Evolutionary conservation across 331 rosid genomes (phyloP).

Genomic region (Telfairia occidentalis): DNA sequence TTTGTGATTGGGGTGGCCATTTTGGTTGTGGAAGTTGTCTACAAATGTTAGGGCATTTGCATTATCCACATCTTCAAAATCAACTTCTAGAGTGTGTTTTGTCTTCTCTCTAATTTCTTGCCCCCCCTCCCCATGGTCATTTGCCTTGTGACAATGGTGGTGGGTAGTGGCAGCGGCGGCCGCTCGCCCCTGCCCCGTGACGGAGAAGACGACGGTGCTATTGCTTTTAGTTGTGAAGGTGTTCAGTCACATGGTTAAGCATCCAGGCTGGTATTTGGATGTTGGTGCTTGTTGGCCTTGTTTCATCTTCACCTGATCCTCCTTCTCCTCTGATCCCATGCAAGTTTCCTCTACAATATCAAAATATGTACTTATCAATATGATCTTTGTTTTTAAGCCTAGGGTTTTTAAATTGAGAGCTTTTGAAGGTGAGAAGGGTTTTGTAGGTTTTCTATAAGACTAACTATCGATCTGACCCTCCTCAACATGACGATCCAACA

Average conservation of each 20-base stretch:
- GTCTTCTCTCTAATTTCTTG: neutral
- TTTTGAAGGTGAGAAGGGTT: neutral
- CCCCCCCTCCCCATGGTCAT: neutral
- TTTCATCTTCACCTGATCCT: conserved; percentile 27
- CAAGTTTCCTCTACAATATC: neutral
- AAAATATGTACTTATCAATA: neutral
- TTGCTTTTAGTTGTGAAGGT: neutral
- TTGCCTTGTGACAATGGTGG: neutral
- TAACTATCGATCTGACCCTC: neutral
- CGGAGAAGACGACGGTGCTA: neutral
- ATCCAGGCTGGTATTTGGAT: conserved; percentile 58
- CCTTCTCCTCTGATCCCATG: conserved; percentile 15
- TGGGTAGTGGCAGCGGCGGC: neutral
- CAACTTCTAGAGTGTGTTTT: neutral
- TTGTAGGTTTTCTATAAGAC: neutral
- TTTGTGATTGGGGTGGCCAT: neutral
- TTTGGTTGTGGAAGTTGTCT: neutral
- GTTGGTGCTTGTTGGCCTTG: conserved; percentile 13
- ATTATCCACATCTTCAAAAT: neutral
- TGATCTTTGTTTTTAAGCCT: neutral
- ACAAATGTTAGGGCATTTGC: neutral
- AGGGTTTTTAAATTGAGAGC: neutral
- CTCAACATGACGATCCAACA: neutral
- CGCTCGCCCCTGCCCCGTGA: neutral
- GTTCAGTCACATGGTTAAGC: conserved; percentile 29